A percentile compares a stretch with the other conserved stretches of the same genome.
Evolutionary conservation across 768 basidiomycete genomes (phyloP).

Genomic region (Kwoniella botswanensis): DNA sequence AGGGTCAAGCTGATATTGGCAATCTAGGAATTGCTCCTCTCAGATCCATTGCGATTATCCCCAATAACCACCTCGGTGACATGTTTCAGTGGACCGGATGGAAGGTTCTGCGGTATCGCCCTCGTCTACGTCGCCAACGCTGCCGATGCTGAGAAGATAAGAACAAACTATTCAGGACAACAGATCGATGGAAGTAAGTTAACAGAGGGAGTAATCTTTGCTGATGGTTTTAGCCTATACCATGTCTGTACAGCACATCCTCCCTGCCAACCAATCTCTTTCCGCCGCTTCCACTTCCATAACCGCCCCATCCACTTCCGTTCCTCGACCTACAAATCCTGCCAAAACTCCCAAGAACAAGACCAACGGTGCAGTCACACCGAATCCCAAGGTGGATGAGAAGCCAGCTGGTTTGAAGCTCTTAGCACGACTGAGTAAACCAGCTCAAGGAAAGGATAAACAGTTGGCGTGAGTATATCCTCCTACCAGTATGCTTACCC

Average conservation of each 20-base stretch:
- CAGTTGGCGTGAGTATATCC: constrained; percentile 38
- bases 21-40: constrained; percentile 36
- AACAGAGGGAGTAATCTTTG: not conserved
- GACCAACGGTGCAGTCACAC: constrained; percentile 5
- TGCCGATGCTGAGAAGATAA: constrained; percentile 38
- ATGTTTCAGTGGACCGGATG: constrained; percentile 24
- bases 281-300: constrained; percentile 15
- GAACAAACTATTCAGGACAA: constrained; percentile 39
- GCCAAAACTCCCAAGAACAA: constrained; percentile 1
- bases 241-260: constrained; percentile 42
- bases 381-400: constrained; percentile 7
- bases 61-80: constrained; percentile 33
- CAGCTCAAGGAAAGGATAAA: constrained; percentile 34
- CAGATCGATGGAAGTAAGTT: constrained; percentile 46
- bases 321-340: constrained; percentile 7
- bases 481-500: not conserved
- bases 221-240: constrained; percentile 32
- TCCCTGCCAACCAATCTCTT: constrained; percentile 36
- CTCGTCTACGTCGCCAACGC: constrained; percentile 35
- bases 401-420: constrained; percentile 45
- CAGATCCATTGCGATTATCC: constrained; percentile 28
- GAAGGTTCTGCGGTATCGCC: constrained; percentile 35
- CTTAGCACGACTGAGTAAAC: constrained; percentile 36
- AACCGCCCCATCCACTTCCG: constrained; percentile 5
- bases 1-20: not conserved